Base-by-base conservation (phyloP, 768 basidiomycete species). In the Boletus reticulatus region DNA sequence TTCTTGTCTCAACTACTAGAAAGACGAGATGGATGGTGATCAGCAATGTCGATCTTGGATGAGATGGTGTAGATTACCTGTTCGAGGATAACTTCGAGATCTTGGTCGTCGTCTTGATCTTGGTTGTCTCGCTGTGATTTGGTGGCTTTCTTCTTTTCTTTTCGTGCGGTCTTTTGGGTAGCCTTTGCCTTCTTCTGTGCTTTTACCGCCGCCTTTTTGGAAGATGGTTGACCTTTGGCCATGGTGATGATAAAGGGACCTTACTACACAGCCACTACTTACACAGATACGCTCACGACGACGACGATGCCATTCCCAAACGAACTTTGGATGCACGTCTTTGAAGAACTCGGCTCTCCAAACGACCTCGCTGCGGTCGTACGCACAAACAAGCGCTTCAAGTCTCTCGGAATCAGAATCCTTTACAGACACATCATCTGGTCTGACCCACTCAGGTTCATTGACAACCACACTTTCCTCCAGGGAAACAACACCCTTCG, bases 11-110 rank as follows among this genome's bases (percentile, higher is more conserved):
- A 89, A 85, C 87, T 89, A 85, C 79, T 81, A 60, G 62, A 64
- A 44, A 56, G 36, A 42, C 14, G 16, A 60, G 4, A 44, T 22
- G 14, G 16, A 32, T 4, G 29, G 4, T 36, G 57, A 48, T 62
- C 48, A 48, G 39, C 17, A 7, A 50, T 2, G 38, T 20, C 10
- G 38, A 48, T 36, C 20, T 19, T 5, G 38, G 38, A 14, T 39
- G 38, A 6, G 6, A 16, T 17, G n/a, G 38, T n/a, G 38, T 6
- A 39, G 38, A 10, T 36, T 59, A 91, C 91, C 79, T 84, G 82
- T 64, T 91, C 92, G 32, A 95, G 78, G 55, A 95, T 92, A 4
- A 78, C 81, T 64, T 96, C 91, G 6, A 96, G 77, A 76, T 95
- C 89, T 59, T 91, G 81, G 55, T 84, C 84, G 50, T 84, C 84